Evolutionary conservation across 768 basidiomycete genomes (phyloP), one percentile per base, ranked within the genome.

Genomic region (Naganishia vishniacii): DNA sequence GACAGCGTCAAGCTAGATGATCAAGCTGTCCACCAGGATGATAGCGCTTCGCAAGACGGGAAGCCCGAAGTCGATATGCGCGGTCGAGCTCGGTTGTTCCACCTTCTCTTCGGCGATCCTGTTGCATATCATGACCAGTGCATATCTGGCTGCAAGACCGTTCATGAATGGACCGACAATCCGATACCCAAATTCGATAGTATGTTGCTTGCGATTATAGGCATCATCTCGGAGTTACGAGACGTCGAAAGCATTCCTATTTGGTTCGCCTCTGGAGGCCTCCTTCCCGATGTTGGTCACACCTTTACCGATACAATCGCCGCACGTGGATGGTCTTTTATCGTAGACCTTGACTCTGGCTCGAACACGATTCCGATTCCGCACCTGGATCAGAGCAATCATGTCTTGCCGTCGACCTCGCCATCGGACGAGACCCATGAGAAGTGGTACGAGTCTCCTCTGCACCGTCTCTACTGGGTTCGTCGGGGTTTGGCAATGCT

Each of bases 261-360:
- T 1, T 77, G 74, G 74, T 64, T 77, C 37, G 67, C 71, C 34
- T 65, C 64, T 5, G 74, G 74, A 5, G 73, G 73, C 2, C 48
- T 77, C 23, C 65, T 29, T 20, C 60, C 65, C 1, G 42, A 51
- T 18, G 49, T 66, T 41, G 25, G 25, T 15, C 29, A 48, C 23
- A 53, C 48, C 11, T 56, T 66, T 37, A 60, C 65, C 11, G 29
- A 58, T 7, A 11, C n/a, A 9, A 49, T 51, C 23, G 60, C 58
- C 15, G 7, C 13, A 8, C 44, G 46, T 0, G 59, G 59, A 0
- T 66, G 65, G 65, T 37, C 81, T 68, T 59, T 80, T 69, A 76
- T 85, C 62, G 65, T 53, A 4, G 32, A 34, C 2, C 31, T n/a
- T 32, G 32, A 53, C 29, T n/a, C 8, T 18, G 49, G 32, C n/a